These are phyloP conservation scores for Ophiognomonia clavigignenti-juglandacearum DNA, from an alignment of 2,329 filamentous ascomycete genomes.

Conservation along the genomic window DNA sequence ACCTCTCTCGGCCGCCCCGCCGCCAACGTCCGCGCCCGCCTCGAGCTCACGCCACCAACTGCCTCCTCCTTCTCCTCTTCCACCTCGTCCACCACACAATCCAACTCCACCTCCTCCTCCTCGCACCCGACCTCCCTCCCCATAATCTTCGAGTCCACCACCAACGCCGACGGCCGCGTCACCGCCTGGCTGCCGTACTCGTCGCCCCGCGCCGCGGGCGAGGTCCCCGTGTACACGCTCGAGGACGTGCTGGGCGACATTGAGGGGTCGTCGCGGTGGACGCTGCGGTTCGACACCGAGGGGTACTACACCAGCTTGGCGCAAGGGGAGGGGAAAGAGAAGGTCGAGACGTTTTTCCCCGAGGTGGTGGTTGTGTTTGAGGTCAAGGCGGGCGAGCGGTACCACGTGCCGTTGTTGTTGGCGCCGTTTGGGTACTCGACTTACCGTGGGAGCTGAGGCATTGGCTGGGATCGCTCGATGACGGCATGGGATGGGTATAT, in stretches of 20 bases:
- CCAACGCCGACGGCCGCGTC: constrained; percentile 73
- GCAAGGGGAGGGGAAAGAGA: no score
- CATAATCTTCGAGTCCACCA: constrained; percentile 59
- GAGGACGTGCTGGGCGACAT: constrained; percentile 48
- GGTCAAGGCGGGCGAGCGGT: constrained; percentile 58
- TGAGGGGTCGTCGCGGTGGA: constrained; percentile 52
- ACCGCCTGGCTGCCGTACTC: constrained; percentile 61
- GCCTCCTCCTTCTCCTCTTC: no score
- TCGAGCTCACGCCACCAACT: constrained; percentile 45
- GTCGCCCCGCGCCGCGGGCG: constrained; percentile 43
- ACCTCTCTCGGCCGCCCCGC: constrained; percentile 70
- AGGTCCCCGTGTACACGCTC: constrained; percentile 54
- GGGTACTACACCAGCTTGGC: constrained; percentile 69
- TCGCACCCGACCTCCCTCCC: constrained; percentile 29
- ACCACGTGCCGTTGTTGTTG: constrained; percentile 74
- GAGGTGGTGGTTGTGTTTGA: constrained; percentile 52
- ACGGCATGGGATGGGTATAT: background rate
- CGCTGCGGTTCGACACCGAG: constrained; percentile 67
- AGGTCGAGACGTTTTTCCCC: constrained; percentile 53
- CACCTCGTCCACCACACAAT: constrained; percentile 23
- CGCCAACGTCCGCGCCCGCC: constrained; percentile 59
- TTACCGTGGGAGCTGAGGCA: constrained; percentile 65
- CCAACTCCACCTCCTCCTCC: constrained; percentile 24
- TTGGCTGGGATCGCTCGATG: no score
- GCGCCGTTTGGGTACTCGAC: constrained; percentile 79